These are phyloP conservation scores for Malus hybrid DNA, from an alignment of 331 rosid species.

Conservation along the genomic window DNA sequence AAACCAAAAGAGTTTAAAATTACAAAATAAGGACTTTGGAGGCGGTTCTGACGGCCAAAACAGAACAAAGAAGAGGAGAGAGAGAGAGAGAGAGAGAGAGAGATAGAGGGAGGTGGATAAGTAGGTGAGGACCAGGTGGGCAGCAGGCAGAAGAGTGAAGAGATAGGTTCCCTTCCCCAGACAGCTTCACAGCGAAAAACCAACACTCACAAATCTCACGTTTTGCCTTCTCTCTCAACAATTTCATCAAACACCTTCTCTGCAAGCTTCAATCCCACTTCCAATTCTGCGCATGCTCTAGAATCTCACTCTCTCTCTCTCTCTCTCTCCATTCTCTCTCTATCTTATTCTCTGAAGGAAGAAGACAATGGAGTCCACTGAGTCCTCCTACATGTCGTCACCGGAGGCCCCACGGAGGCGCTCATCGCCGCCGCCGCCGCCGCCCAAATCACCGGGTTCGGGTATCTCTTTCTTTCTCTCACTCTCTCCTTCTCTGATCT, in stretches of 20 bases:
- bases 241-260: not conserved
- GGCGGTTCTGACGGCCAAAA: slow-evolving; percentile 18
- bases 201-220: not conserved
- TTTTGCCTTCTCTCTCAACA: not conserved
- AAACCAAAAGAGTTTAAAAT: not conserved
- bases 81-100: not conserved
- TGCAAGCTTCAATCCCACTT: not conserved
- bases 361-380: slow-evolving; percentile 84
- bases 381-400: slow-evolving; percentile 83
- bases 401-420: slow-evolving; percentile 80
- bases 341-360: slow-evolving; percentile 10
- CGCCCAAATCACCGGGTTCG: slow-evolving; percentile 41
- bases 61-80: not conserved
- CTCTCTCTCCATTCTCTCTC: not conserved
- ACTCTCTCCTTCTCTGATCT: slow-evolving; percentile 37
- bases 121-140: not conserved
- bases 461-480: slow-evolving; percentile 36
- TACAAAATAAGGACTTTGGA: not conserved
- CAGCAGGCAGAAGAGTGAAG: not conserved
- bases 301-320: not conserved
- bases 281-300: not conserved
- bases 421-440: slow-evolving; percentile 68
- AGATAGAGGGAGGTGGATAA: not conserved
- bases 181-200: not conserved
- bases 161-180: not conserved